Evolutionary conservation across 1,284 basidiomycete species (phyloP), one percentile per base, ranked within the genome.

Genomic region (Boletus mariae): DNA sequence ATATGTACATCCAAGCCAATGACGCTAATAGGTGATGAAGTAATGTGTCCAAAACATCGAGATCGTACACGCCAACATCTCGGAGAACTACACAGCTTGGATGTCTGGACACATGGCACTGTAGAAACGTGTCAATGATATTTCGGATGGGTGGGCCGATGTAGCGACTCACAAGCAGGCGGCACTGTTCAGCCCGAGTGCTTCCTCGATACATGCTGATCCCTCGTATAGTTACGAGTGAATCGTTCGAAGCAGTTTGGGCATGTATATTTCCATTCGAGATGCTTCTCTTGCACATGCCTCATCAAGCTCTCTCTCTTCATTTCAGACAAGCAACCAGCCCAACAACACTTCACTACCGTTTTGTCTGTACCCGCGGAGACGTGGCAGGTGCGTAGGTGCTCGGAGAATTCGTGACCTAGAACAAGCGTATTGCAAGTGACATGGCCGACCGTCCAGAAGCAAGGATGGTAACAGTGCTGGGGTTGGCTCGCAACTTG

Each of bases 251-350:
- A 3, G 26, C 66, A 71, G 26, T 37, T 11, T 8, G 49, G 38
- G 47, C 68, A 71, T 7, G 3, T 0, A 23, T 52, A 52, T 44
- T 25, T 67, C 31, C 46, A 34, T 44, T 56, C 55, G n/a, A 71
- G 53, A 25, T 71, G 66, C 17, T 23, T 53, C 32, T 71, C 70
- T 20, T 57, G 58, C 5, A 68, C 43, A 17, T 68, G 66, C 31
- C 69, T 57, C 31, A 49, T 44, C 23, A 68, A 17, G 32, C 70
- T 70, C 52, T 71, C 70, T 17, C 51, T 71, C 25, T 57, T 70
- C 66, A 71, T 59, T 0, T 43, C 43, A 10, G 26, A 0, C 4
- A 2, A 17, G 42, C 66, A 70, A 1, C 37, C 47, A 5, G 13
- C 2, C 68, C 65, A 70, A 29, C 5, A 17, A 15, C 65, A 67